A percentile compares a stretch with the other conserved stretches of the same genome.
phyloP scores from a whole-genome alignment of 2,329 filamentous ascomycete species.

The Colletotrichum cordylinicola region DNA sequence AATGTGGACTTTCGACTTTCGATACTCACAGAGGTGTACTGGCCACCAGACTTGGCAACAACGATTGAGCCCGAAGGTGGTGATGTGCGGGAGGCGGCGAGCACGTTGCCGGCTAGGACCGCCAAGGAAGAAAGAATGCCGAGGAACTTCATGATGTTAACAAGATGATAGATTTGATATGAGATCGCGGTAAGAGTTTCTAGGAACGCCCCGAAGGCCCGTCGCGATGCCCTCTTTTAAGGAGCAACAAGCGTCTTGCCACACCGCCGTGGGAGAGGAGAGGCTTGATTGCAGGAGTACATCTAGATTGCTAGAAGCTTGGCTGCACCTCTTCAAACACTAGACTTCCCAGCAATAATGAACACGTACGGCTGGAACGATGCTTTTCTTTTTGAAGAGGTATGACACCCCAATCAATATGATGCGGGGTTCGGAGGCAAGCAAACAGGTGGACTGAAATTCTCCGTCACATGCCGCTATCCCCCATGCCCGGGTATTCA shows the following conservation, averaged over 20 bases:
- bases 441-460: constrained; percentile 14
- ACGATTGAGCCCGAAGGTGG: constrained; percentile 55
- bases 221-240: neutral
- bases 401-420: neutral
- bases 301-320: neutral
- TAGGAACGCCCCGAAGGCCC: fast-evolving
- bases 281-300: neutral
- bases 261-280: too few relatives aligned
- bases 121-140: neutral
- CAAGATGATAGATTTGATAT: neutral
- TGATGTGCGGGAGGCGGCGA: constrained; percentile 38
- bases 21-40: constrained; percentile 11
- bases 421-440: neutral
- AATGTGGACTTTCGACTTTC: neutral
- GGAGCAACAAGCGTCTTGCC: neutral
- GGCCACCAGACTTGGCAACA: constrained; percentile 45
- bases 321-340: neutral
- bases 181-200: neutral
- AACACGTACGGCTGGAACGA: neutral
- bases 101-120: neutral
- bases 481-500: neutral
- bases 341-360: neutral
- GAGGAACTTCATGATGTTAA: neutral
- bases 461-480: neutral
- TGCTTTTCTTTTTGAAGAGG: neutral